phyloP scores from a whole-genome alignment of 805 yeast genomes.

The Yamadazyma tumulicola region DNA sequence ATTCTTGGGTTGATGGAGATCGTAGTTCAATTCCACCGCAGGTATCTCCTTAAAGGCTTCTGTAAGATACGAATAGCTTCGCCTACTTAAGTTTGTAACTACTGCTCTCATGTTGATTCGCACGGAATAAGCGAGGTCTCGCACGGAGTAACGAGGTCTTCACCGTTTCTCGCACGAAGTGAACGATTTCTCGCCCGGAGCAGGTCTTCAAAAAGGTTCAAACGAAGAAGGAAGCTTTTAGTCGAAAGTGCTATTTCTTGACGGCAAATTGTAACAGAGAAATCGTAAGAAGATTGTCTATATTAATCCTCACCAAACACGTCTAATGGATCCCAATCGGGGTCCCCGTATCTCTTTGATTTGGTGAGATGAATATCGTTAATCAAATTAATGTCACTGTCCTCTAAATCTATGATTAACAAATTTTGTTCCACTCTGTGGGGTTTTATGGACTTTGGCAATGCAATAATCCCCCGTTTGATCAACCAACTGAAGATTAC shows the following conservation, averaged over 20 bases:
- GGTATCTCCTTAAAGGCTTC: constrained; percentile 36
- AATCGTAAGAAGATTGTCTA: too few species aligned
- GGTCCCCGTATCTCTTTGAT: constrained; percentile 11
- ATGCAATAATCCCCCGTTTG: constrained; percentile 36
- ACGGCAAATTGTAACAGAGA: too few species aligned
- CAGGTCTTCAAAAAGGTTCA: too few species aligned
- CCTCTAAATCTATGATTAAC: constrained; percentile 26
- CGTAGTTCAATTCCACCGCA: constrained; percentile 55
- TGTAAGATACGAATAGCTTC: constrained; percentile 14
- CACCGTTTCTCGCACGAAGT: too few species aligned
- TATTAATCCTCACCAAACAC: constrained; percentile 10
- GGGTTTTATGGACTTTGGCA: constrained; percentile 33
- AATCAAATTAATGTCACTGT: constrained; percentile 31
- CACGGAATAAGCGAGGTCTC: neutral
- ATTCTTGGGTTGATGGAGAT: constrained; percentile 35
- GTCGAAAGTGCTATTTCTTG: too few species aligned
- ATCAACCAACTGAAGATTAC: constrained; percentile 47
- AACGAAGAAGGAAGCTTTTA: too few species aligned
- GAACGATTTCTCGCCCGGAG: too few species aligned
- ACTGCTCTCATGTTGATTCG: too few species aligned
- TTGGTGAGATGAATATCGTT: constrained; percentile 22
- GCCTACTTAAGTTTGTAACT: too few species aligned
- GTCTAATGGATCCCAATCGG: constrained; percentile 13
- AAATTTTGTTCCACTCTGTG: constrained; percentile 33
- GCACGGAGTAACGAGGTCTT: neutral